Base-by-base conservation (phyloP, 1,284 basidiomycete species). In the Austropuccinia psidii region DNA sequence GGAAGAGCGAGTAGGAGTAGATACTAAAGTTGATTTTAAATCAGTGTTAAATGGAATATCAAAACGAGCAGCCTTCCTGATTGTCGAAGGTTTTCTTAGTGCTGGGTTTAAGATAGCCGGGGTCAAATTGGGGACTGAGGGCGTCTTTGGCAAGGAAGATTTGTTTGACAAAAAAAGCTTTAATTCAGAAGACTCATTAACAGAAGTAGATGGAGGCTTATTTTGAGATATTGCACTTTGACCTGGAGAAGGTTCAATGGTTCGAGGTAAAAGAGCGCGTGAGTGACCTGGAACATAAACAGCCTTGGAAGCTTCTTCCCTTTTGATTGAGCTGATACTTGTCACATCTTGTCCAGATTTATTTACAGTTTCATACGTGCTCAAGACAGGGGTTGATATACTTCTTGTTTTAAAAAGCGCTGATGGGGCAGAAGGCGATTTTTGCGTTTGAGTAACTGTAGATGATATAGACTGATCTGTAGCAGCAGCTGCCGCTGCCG, bases 31-130 rank as follows among this genome's bases (percentile, higher is more conserved):
- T 29, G 68, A 47, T 21, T 61, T 61, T 6, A 33, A 54, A 6
- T 52, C 47, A 27, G 24, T n/a, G 33, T 35, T 60, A 5, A 35
- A 21, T 19, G 57, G 57, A 24, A 64, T 50, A 43, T 73, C 70
- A 64, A 73, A 73, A 21, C 70, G 43, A 27, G 70, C 50, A 64
- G 70, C 47, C 39, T 73, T 73, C 31, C 70, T 58, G 13, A 72
- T 57, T 15, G 47, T 49, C 29, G 58, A 37, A 1, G 49, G n/a
- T 39, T 54, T 64, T 43, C 64, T 73, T 9, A 50, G 54, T 21
- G 43, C 70, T 33, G 70, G 60, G 33, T 73, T 73, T 11, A 60
- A 64, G n/a, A 55, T 45, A 24, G 68, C 68, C 29, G 68, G 47
- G 33, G 68, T n/a, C 33, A 61, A 47, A n/a, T 49, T 50, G 47